Evolutionary conservation across 768 basidiomycete genomes (phyloP).

Genomic region (Lactarius pseudohatsudake): DNA sequence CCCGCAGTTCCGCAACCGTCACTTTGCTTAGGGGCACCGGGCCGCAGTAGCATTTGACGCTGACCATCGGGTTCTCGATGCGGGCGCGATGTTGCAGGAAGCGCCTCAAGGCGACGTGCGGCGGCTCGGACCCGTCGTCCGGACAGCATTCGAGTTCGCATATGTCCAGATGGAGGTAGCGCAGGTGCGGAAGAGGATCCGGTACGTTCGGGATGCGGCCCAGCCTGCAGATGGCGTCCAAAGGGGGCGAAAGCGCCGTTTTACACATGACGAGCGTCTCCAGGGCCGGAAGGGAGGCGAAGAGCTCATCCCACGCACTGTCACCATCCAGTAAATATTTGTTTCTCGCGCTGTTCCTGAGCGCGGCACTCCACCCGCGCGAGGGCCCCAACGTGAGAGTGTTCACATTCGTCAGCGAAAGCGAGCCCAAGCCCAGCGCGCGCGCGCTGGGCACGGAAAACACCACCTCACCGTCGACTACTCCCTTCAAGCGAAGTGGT

Average conservation of each 20-base stretch:
- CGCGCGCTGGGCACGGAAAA: not conserved
- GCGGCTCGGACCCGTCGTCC: conserved; percentile 5
- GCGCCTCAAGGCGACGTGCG: not conserved
- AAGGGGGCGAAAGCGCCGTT: not conserved
- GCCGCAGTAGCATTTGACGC: conserved; percentile 17
- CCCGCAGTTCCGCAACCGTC: conserved; percentile 5
- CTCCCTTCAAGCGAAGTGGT: conserved; percentile 7
- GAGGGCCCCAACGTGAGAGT: not conserved
- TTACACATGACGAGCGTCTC: conserved; percentile 3
- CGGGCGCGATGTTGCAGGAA: conserved; percentile 10
- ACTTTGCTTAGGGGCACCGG: conserved; percentile 8
- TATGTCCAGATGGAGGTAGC: not conserved
- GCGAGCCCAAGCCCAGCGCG: not conserved
- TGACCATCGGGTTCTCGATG: conserved; percentile 1
- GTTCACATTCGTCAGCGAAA: not conserved
- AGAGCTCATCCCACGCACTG: not conserved
- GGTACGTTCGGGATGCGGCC: conserved; percentile 9
- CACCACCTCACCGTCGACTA: conserved; percentile 1
- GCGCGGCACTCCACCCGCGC: not conserved
- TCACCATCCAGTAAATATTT: not conserved
- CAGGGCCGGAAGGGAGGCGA: not conserved
- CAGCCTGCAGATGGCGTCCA: not conserved
- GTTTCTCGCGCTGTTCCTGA: not conserved
- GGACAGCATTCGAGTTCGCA: conserved; percentile 2
- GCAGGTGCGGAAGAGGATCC: conserved; percentile 15